A percentile compares a stretch with the other conserved stretches of the same genome.
These are phyloP conservation scores for Phytophthora hybrid DNA, from an alignment of 352 stramenopile species.

Conservation along the genomic window DNA sequence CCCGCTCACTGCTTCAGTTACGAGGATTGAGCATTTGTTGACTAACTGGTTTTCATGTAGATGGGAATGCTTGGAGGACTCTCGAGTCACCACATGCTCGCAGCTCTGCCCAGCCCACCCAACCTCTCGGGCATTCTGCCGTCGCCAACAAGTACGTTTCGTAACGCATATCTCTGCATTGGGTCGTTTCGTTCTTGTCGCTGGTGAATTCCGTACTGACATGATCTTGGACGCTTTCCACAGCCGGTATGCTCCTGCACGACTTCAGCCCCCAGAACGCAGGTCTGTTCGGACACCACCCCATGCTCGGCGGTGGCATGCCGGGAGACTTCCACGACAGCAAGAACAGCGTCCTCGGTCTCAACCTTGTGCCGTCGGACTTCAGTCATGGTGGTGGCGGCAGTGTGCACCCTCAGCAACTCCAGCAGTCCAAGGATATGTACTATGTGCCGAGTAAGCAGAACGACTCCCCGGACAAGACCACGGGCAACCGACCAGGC, in stretches of 20 bases:
- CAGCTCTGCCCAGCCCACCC: constrained; percentile 71
- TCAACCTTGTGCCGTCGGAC: constrained; percentile 73
- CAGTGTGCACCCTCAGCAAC: constrained; percentile 44
- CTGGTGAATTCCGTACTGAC: constrained; percentile 21
- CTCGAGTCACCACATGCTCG: constrained; percentile 66
- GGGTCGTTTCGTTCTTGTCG: neutral
- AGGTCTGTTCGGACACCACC: constrained; percentile 59
- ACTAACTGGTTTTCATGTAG: constrained; percentile 33
- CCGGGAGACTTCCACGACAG: constrained; percentile 50
- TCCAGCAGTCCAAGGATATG: constrained; percentile 47
- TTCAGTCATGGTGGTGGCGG: constrained; percentile 44
- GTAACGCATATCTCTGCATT: neutral
- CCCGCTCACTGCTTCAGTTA: neutral
- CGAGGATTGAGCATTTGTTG: neutral
- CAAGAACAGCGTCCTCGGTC: constrained; percentile 68
- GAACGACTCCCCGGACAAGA: constrained; percentile 43
- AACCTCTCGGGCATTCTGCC: constrained; percentile 77
- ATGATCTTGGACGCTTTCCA: constrained; percentile 11
- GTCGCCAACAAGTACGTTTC: constrained; percentile 79
- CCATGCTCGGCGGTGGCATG: constrained; percentile 38
- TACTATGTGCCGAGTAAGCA: constrained; percentile 48
- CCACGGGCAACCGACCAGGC: constrained; percentile 34
- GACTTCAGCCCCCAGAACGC: constrained; percentile 78
- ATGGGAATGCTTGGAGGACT: constrained; percentile 74
- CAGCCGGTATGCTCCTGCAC: constrained; percentile 80